Evolutionary conservation across 208 protist genomes (phyloP).

Genomic region (Kentomonas sorsogonicus): DNA sequence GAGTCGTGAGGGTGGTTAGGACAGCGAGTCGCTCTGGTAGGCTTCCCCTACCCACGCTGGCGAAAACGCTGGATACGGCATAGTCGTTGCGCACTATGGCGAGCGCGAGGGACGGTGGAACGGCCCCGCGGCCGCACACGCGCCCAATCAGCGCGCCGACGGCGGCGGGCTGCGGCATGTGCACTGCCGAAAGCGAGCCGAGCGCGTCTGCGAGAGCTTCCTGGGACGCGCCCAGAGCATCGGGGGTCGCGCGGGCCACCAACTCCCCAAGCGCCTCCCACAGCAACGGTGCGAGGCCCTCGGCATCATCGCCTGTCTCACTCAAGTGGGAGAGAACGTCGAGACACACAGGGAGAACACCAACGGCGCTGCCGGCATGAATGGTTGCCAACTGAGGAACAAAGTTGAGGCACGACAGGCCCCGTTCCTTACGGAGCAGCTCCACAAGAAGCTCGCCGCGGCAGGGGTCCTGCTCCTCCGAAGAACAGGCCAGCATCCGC

Average conservation of each 20-base stretch:
- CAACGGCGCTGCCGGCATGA: neutral
- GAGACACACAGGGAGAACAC: neutral
- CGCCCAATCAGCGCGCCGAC: neutral
- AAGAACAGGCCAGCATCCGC: neutral
- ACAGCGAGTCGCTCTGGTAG: too few relatives aligned
- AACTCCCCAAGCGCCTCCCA: neutral
- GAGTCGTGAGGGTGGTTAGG: too few relatives aligned
- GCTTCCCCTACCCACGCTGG: too few relatives aligned
- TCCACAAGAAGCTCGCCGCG: too few relatives aligned
- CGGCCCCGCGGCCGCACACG: neutral
- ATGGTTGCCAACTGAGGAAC: neutral
- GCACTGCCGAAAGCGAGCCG: neutral
- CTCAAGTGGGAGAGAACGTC: neutral
- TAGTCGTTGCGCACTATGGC: too few relatives aligned
- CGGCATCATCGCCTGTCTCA: neutral
- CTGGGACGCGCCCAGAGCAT: neutral
- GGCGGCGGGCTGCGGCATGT: too few relatives aligned
- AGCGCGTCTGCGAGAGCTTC: neutral
- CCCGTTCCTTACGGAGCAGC: neutral
- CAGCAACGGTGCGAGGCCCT: neutral
- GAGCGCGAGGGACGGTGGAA: neutral
- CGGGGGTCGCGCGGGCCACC: too few relatives aligned
- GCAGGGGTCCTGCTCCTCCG: neutral
- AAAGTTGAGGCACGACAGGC: neutral
- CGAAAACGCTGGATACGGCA: too few relatives aligned